Conservation (phyloP, 495 filamentous ascomycete species). For the Aspergillus nidulans region DNA sequence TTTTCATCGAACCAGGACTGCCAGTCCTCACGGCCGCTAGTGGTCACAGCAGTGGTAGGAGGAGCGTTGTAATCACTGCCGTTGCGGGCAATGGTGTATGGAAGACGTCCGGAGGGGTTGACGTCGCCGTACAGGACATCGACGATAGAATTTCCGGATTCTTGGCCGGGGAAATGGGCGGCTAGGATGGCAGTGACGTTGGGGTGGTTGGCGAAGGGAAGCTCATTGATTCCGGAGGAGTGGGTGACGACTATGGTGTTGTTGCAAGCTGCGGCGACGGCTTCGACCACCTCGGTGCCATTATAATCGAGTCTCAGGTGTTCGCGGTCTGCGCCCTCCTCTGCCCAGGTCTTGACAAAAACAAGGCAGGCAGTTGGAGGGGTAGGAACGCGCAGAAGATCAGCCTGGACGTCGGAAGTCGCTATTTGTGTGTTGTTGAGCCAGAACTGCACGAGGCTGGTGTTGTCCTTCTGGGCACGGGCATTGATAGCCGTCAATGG, state of each 20-base stretch:
- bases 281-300: neutral
- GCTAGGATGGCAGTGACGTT: conserved; percentile 70
- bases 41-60: conserved; percentile 38
- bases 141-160: conserved; percentile 67
- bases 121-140: conserved; percentile 70
- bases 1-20: conserved; percentile 58
- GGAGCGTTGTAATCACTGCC: conserved; percentile 56
- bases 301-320: neutral
- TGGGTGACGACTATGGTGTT: conserved; percentile 6
- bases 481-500: neutral
- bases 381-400: conserved; percentile 15
- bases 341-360: conserved; percentile 46
- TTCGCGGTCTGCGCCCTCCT: neutral
- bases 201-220: conserved; percentile 43
- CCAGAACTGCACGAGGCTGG: conserved; percentile 23
- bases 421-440: conserved; percentile 37
- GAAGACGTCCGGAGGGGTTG: conserved; percentile 69
- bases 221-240: conserved; percentile 2
- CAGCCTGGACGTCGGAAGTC: conserved; percentile 39
- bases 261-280: neutral
- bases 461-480: neutral
- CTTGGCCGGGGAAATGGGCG: conserved; percentile 73
- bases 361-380: conserved; percentile 56
- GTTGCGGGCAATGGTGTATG: conserved; percentile 73
- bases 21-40: conserved; percentile 51